A percentile compares a stretch with the other conserved stretches of the same genome.
These are phyloP conservation scores for Botrytis tulipae DNA, from an alignment of 2,329 filamentous ascomycete genomes.

Conservation along the genomic window DNA sequence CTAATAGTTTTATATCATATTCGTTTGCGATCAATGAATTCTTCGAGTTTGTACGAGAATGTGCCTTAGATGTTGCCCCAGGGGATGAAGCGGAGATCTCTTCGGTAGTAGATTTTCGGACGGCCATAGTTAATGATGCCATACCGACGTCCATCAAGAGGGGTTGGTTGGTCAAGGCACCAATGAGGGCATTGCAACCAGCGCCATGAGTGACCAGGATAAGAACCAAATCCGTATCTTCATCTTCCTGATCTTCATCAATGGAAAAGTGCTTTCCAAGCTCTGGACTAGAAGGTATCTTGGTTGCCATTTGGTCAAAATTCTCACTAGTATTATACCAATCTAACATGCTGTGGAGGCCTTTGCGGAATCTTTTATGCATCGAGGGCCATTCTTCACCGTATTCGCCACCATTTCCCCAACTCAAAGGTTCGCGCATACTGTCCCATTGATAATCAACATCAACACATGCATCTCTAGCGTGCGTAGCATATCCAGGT, in stretches of 20 bases:
- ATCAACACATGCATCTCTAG: slow-evolving; percentile 77
- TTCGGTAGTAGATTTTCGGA: slow-evolving; percentile 49
- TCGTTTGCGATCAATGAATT: slow-evolving; percentile 53
- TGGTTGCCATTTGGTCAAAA: slow-evolving; percentile 52
- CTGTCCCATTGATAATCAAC: slow-evolving; percentile 98
- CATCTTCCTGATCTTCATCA: slow-evolving; percentile 52
- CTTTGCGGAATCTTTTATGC: slow-evolving; percentile 84
- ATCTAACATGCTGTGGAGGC: slow-evolving; percentile 73
- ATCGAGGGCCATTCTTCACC: slow-evolving; percentile 95
- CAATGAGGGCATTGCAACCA: slow-evolving; percentile 92
- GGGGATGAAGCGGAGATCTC: slow-evolving; percentile 29
- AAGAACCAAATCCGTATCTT: slow-evolving; percentile 72
- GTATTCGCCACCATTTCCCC: slow-evolving; percentile 84
- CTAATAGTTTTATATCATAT: slow-evolving; percentile 74
- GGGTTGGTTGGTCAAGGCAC: slow-evolving; percentile 86
- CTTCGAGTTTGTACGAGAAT: slow-evolving; percentile 41
- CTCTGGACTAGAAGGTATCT: slow-evolving; percentile 42
- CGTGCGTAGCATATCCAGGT: slow-evolving; percentile 83
- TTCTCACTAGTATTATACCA: slow-evolving; percentile 70
- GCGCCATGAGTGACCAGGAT: slow-evolving; percentile 92
- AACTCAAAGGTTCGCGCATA: slow-evolving; percentile 71
- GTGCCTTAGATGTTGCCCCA: slow-evolving; percentile 39
- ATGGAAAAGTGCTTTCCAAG: slow-evolving; percentile 32
- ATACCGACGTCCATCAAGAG: slow-evolving; percentile 87
- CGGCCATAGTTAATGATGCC: slow-evolving; percentile 87